These are phyloP conservation scores for Saitoella complicata DNA, from an alignment of 805 yeast species.

Conservation along the genomic window DNA sequence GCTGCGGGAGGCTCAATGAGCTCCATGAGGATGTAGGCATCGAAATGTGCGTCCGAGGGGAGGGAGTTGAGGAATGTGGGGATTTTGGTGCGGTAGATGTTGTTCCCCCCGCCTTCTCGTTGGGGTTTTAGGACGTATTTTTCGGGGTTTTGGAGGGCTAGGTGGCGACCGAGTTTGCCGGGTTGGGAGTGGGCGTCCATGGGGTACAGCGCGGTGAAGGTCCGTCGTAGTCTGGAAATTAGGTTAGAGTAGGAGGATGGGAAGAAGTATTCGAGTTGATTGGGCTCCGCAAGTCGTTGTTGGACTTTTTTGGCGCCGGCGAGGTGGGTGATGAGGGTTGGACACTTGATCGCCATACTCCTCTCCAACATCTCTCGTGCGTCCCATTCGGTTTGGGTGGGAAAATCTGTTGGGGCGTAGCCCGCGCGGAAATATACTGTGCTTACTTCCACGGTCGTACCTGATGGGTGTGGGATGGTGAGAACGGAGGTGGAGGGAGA, in stretches of 20 bases:
- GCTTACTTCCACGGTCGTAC: conserved; percentile 53
- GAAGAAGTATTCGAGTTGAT: conserved; percentile 33
- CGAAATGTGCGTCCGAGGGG: conserved; percentile 55
- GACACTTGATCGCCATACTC: conserved; percentile 76
- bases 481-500: conserved; percentile 73
- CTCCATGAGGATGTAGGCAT: conserved; percentile 86
- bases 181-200: conserved; percentile 40
- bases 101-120: conserved; percentile 98
- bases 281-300: conserved; percentile 56
- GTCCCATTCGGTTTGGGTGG: conserved; percentile 52
- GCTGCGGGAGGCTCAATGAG: conserved; percentile 62
- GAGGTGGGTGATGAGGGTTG: conserved; percentile 73
- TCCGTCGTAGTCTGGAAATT: conserved; percentile 25
- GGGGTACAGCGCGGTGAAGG: conserved; percentile 82
- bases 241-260: conserved; percentile 18
- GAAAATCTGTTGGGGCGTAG: conserved; percentile 71
- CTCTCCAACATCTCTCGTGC: conserved; percentile 59
- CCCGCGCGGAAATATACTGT: conserved; percentile 86
- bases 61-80: conserved; percentile 49
- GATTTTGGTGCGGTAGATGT: conserved; percentile 73
- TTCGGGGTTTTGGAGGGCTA: conserved; percentile 29
- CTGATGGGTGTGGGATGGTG: conserved; percentile 55
- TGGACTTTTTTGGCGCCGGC: conserved; percentile 91
- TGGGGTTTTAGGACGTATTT: conserved; percentile 86
- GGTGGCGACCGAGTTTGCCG: conserved; percentile 12